phyloP scores from a whole-genome alignment of 202 grass and related monocot species.

The Zizania palustris region DNA sequence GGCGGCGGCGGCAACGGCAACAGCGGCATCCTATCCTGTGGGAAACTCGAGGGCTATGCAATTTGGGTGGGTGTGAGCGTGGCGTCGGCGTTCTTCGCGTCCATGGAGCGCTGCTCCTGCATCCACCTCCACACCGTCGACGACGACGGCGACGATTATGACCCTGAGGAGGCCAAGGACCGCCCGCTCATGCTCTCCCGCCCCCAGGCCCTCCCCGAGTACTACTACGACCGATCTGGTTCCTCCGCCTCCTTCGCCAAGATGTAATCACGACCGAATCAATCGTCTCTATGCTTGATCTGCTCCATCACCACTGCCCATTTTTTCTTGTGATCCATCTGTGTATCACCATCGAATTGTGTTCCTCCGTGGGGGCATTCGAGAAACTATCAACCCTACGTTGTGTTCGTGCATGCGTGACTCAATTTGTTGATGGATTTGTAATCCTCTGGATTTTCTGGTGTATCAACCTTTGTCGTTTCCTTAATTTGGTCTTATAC shows the following conservation, averaged over 20 bases:
- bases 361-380: background rate
- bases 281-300: background rate
- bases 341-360: background rate
- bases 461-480: background rate
- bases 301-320: background rate
- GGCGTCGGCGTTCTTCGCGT: constrained; percentile 80
- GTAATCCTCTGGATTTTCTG: background rate
- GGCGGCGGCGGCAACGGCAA: constrained; percentile 21
- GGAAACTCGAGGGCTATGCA: constrained; percentile 45
- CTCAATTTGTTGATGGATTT: constrained; percentile 6
- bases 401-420: background rate
- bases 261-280: constrained; percentile 35
- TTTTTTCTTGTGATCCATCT: constrained; percentile 8
- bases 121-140: constrained; percentile 82
- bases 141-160: constrained; percentile 71
- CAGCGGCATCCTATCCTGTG: constrained; percentile 53
- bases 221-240: constrained; percentile 52
- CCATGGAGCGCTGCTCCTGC: constrained; percentile 84
- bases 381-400: too few relatives aligned
- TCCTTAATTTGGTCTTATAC: background rate
- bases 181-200: constrained; percentile 75
- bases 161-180: constrained; percentile 73
- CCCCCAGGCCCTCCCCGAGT: constrained; percentile 45
- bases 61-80: constrained; percentile 74
- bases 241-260: constrained; percentile 59